A percentile compares a stretch with the other conserved stretches of the same genome.
Conservation (phyloP, 768 basidiomycete genomes). For the Arthromyces matolae region DNA sequence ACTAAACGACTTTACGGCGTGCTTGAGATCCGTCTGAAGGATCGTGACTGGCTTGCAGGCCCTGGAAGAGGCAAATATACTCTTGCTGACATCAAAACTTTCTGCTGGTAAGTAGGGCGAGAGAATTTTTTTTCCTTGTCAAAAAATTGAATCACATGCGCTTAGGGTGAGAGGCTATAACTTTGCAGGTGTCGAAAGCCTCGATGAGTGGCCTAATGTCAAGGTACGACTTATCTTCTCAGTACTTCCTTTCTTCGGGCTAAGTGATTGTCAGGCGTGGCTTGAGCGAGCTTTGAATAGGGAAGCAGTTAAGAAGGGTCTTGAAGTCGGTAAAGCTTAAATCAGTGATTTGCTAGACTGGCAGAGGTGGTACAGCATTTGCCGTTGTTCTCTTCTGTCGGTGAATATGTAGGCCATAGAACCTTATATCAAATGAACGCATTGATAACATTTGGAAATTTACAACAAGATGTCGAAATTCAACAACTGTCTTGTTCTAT, state of each 20-base stretch:
- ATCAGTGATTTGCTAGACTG: not conserved
- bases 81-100: constrained; percentile 69
- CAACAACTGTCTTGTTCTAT: not conserved
- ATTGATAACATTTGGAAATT: not conserved
- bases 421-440: not conserved
- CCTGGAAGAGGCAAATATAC: constrained; percentile 61
- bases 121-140: too few relatives aligned
- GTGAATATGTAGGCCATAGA: too few relatives aligned
- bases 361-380: not conserved
- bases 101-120: constrained; percentile 60
- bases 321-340: constrained; percentile 14
- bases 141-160: not conserved
- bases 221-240: constrained; percentile 19
- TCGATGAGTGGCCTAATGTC: constrained; percentile 21
- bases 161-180: constrained; percentile 55
- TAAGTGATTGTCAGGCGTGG: constrained; percentile 15
- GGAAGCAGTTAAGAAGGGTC: constrained; percentile 19
- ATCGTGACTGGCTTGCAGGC: constrained; percentile 80
- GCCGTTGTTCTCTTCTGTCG: too few relatives aligned
- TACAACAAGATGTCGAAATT: not conserved
- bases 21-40: constrained; percentile 70
- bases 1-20: constrained; percentile 82
- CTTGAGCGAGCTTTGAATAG: constrained; percentile 16
- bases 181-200: constrained; percentile 30
- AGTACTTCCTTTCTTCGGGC: not conserved